Evolutionary conservation across 176 grass and related monocot species (phyloP).

Genomic region (Poa annua): DNA sequence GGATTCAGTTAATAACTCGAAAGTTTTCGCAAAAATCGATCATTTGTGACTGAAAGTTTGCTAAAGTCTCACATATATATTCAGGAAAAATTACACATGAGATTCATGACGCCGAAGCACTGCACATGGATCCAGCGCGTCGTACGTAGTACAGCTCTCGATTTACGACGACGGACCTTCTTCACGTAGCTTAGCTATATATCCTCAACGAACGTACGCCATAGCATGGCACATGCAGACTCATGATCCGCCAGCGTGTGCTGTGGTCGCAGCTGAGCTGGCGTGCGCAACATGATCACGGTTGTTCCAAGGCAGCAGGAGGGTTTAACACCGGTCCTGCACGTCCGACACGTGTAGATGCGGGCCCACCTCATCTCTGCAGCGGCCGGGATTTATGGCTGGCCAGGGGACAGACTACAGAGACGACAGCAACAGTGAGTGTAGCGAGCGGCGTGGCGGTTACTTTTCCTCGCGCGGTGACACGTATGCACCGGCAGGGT

Average conservation of each 20-base stretch:
- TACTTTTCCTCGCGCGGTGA: neutral
- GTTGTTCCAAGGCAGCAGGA: neutral
- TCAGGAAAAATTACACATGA: too few species aligned
- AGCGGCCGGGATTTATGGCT: slow-evolving; percentile 1
- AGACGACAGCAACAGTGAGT: neutral
- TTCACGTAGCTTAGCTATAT: too few species aligned
- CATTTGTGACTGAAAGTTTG: too few species aligned
- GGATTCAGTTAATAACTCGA: too few species aligned
- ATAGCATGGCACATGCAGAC: too few species aligned
- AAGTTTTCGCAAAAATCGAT: too few species aligned
- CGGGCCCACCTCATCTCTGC: neutral
- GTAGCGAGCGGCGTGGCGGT: neutral
- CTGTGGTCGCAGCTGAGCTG: too few species aligned
- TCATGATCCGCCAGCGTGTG: too few species aligned
- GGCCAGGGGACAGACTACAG: neutral
- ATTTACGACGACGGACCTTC: neutral
- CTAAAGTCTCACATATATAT: too few species aligned
- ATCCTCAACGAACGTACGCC: too few species aligned
- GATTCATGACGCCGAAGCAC: too few species aligned
- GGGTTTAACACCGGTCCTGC: neutral
- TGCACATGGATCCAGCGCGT: neutral
- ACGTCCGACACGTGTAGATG: neutral
- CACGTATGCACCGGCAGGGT: neutral
- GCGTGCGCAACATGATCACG: neutral
- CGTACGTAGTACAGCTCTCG: neutral